phyloP scores from a whole-genome alignment of 2,329 filamentous ascomycete genomes.

The Penicillium brevicompactum region DNA sequence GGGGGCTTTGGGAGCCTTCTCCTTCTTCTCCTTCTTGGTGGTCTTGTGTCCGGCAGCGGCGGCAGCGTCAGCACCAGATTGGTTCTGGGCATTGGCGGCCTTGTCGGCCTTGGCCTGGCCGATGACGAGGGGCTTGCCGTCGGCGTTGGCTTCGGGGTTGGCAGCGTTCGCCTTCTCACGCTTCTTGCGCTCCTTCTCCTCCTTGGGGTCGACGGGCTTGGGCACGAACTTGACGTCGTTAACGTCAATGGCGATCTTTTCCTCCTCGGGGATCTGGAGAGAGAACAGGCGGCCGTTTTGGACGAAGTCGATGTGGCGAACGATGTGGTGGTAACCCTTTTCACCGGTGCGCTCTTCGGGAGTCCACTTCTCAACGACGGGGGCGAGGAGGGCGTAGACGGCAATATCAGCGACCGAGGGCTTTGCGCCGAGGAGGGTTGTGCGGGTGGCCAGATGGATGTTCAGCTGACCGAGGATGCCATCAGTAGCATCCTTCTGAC shows the following conservation, averaged over 20 bases:
- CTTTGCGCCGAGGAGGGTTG: slow-evolving; percentile 86
- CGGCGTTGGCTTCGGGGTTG: slow-evolving; percentile 24
- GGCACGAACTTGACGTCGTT: slow-evolving; percentile 84
- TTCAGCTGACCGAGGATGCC: slow-evolving; percentile 79
- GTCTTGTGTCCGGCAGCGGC: slow-evolving; percentile 42
- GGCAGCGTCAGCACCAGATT: slow-evolving; percentile 54
- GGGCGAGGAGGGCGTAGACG: slow-evolving; percentile 76
- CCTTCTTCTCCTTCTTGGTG: slow-evolving; percentile 71
- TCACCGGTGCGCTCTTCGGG: slow-evolving; percentile 87
- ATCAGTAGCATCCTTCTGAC: slow-evolving; percentile 58
- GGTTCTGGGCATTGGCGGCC: slow-evolving; percentile 49
- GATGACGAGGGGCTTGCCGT: slow-evolving; percentile 40
- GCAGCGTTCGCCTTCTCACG: slow-evolving; percentile 74
- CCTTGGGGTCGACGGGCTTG: slow-evolving; percentile 86
- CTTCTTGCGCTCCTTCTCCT: slow-evolving; percentile 95
- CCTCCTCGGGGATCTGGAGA: slow-evolving; percentile 67
- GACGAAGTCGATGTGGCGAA: slow-evolving; percentile 90
- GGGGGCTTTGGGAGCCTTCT: slow-evolving; percentile 87
- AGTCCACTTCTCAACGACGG: slow-evolving; percentile 76
- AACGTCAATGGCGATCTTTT: slow-evolving; percentile 78
- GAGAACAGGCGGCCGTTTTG: slow-evolving; percentile 78
- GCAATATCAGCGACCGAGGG: slow-evolving; percentile 85
- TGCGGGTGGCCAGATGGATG: slow-evolving; percentile 81
- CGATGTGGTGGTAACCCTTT: slow-evolving; percentile 85
- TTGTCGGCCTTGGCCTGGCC: slow-evolving; percentile 40